Percentiles rank a stretch among this genome's conserved stretches.
Evolutionary conservation across 1,139 yeast genomes (phyloP).

Genomic region (Geotrichum citri-aurantii): DNA sequence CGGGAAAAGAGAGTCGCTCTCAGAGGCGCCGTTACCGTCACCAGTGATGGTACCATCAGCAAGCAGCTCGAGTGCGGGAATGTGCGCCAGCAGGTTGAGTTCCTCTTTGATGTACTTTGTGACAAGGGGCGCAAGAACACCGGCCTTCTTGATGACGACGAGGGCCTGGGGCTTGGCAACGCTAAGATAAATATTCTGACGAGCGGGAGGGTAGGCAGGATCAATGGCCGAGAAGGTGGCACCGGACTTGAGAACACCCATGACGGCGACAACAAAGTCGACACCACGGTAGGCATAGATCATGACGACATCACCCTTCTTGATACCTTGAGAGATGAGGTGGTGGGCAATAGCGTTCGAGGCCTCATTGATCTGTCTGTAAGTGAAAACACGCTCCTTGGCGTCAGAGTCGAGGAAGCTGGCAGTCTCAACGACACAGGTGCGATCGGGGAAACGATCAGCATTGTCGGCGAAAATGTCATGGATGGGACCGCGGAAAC

Average conservation of each 20-base stretch:
- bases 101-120: slow-evolving; percentile 68
- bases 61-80: slow-evolving; percentile 70
- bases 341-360: slow-evolving; percentile 94
- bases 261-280: slow-evolving; percentile 90
- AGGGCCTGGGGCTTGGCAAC: slow-evolving; percentile 93
- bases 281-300: slow-evolving; percentile 97
- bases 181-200: slow-evolving; percentile 85
- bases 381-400: slow-evolving; percentile 67
- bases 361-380: slow-evolving; percentile 81
- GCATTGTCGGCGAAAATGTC: slow-evolving; percentile 90
- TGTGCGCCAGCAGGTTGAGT: slow-evolving; percentile 61
- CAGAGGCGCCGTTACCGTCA: slow-evolving; percentile 26
- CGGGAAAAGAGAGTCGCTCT: slow-evolving; percentile 47
- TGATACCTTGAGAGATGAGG: slow-evolving; percentile 71
- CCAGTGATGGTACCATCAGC: slow-evolving; percentile 83
- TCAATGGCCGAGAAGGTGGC: slow-evolving; percentile 97
- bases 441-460: slow-evolving; percentile 69
- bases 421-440: slow-evolving; percentile 90
- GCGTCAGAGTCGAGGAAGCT: slow-evolving; percentile 50
- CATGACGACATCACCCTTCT: slow-evolving; percentile 92
- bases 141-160: slow-evolving; percentile 87
- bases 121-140: slow-evolving; percentile 68
- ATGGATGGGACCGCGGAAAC: slow-evolving; percentile 91
- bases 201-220: slow-evolving; percentile 97
- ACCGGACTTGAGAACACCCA: slow-evolving; percentile 97